Evolutionary conservation across 2,329 filamentous ascomycete species (phyloP), one percentile per base, ranked within the genome.

Genomic region (Cordyceps javanica): DNA sequence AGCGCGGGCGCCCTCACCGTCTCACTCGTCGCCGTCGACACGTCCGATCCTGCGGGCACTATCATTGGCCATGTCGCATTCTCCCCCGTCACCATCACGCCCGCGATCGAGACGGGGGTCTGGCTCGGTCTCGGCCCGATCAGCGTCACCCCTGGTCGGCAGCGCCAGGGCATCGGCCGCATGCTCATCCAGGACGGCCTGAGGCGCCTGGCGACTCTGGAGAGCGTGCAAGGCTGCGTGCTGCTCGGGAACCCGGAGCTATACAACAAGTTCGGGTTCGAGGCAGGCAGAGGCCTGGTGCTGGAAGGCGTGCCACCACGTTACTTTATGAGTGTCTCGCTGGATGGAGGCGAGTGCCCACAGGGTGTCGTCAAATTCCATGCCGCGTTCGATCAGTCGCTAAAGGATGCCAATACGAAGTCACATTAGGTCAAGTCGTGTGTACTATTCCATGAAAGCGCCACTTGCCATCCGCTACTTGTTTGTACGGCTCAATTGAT

Each of bases 71-170:
- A 54, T 44, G 38, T 53, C 30, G 32, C 48, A 34, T 55, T 39
- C 19, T 57, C 49, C 16, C 55, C 34, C 28, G 54, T 57, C 30
- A 49, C 44, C 30, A 42, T 57, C 3, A 26, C 52, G 16, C 39
- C 52, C 11, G 11, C 54, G 19, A 8, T 32, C 9, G 4, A n/a
- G 11, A 32, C 41, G 3, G 28, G 21, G 13, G 19, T 34, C 14
- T 57, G 54, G 54, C 42, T 57, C 23, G 54, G 44, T n/a, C 54
- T 57, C 34, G 54, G 44, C 2, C 54, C 54, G 8, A 34, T 57
- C 14, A 50, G 44, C 34, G 54, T 57, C 21, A n/a, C 26, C 7
- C 54, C 54, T 5, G 44, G n/a, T 8, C 36, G 26, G 3, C 54
- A 57, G 21, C 26, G 54, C 23, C 44, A 50, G 16, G 54, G 54